Base-by-base conservation (phyloP, 441 rosid genomes). In the Hura crepitans region DNA sequence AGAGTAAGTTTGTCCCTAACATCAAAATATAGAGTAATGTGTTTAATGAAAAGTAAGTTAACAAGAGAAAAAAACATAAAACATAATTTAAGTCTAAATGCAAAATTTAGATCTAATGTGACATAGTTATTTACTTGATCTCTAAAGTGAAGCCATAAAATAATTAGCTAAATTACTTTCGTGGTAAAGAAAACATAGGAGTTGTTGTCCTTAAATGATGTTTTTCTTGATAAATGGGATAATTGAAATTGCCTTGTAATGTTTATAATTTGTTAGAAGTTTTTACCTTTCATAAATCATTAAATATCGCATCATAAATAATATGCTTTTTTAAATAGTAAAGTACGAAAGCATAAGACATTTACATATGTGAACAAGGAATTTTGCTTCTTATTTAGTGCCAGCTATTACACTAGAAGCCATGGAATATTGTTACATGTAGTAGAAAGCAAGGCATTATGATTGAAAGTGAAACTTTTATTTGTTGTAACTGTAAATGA, bases 351-450 rank as follows among this genome's bases (percentile, higher is more conserved):
- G 27, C 46, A 53, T 7, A n/a, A 31, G 31, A 17, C 49, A 43
- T 65, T 22, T 65, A 59, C 72, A 66, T 74, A 51, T 79, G 71
- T 47, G 22, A 31, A 69, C 81, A 91, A 95, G 90, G 74, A 72
- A 84, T 68, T 79, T 75, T 76, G 80, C 90, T 39, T 93, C 98
- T 65, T 93, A 91, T 80, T 74, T 93, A 64, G 84, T 84, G 47
- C 98, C 97, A 72, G 97, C 98, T 63, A 93, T 95, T 37, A 97
- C 95, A 5, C 70, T 93, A 72, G 97, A 97, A 81, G 97, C 93
- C 66, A 82, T 93, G 91, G 96, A 95, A 55, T 93, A 91, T 81
- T 87, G 95, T 80, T 91, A 89, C 79, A 88, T 91, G 96, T 87
- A 91, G 96, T 93, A 95, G 98, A 91, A 89, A 95, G 98, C 84